Percentiles rank a stretch among this genome's conserved stretches.
phyloP scores from a whole-genome alignment of 345 rosid genomes.

The Ailanthus altissimus region DNA sequence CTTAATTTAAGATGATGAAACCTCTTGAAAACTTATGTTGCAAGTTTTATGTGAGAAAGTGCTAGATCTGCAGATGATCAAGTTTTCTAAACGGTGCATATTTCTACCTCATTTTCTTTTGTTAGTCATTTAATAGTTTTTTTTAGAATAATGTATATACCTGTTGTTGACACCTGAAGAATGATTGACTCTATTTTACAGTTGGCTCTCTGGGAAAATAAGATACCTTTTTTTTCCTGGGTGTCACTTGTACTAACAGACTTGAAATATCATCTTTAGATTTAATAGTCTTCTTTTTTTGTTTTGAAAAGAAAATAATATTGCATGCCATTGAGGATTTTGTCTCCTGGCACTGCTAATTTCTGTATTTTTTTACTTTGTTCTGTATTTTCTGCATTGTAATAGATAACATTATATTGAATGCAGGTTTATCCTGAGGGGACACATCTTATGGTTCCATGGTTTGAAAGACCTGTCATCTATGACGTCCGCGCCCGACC shows the following conservation, averaged over 20 bases:
- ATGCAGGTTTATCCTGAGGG: slow-evolving; percentile 92
- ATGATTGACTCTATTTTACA: neutral
- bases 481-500: slow-evolving; percentile 97
- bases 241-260: neutral
- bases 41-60: neutral
- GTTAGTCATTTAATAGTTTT: neutral
- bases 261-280: neutral
- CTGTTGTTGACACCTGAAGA: neutral
- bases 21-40: neutral
- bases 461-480: slow-evolving; percentile 90
- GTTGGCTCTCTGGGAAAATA: neutral
- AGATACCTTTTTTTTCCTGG: neutral
- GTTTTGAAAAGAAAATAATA: too few relatives aligned
- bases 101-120: neutral
- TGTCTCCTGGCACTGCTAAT: neutral
- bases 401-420: neutral
- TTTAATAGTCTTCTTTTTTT: neutral
- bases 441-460: slow-evolving; percentile 85
- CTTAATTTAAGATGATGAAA: neutral
- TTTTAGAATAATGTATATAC: neutral
- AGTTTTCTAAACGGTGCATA: too few relatives aligned
- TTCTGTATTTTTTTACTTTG: neutral
- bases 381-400: neutral
- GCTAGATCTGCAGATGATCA: neutral
- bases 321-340: too few relatives aligned